Percentiles rank a stretch among this genome's conserved stretches.
Evolutionary conservation across 1,284 basidiomycete genomes (phyloP).

Genomic region (Boletus semigastroideus): DNA sequence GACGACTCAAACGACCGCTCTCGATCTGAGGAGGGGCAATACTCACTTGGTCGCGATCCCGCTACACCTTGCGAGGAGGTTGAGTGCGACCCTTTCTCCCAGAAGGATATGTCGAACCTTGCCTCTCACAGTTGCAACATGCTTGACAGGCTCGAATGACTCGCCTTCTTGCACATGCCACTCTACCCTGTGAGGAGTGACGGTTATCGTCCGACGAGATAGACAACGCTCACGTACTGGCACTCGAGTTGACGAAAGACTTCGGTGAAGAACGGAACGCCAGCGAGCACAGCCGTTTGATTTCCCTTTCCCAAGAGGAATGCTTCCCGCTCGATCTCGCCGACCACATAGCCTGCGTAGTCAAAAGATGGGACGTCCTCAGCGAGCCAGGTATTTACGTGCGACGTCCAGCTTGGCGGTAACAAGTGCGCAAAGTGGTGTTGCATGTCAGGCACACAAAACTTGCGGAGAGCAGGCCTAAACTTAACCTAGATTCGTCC

Average conservation of each 20-base stretch:
- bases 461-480: too few species aligned
- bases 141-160: slow-evolving; percentile 75
- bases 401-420: slow-evolving; percentile 87
- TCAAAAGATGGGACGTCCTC: slow-evolving; percentile 98
- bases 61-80: slow-evolving; percentile 92
- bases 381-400: slow-evolving; percentile 81
- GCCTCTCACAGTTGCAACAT: slow-evolving; percentile 91
- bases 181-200: slow-evolving; percentile 63
- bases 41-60: slow-evolving; percentile 93
- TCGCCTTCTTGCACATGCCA: slow-evolving; percentile 92
- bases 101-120: slow-evolving; percentile 88
- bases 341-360: slow-evolving; percentile 96
- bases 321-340: slow-evolving; percentile 85
- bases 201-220: neutral
- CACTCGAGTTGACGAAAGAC: slow-evolving; percentile 90
- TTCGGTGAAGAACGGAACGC: slow-evolving; percentile 94
- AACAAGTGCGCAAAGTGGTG: slow-evolving; percentile 69
- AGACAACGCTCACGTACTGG: slow-evolving; percentile 56
- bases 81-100: slow-evolving; percentile 93
- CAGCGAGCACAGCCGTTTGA: slow-evolving; percentile 80
- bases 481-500: neutral
- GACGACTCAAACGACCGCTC: neutral
- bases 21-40: neutral
- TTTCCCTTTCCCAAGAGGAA: slow-evolving; percentile 87
- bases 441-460: slow-evolving; percentile 4